phyloP scores from a whole-genome alignment of 1,284 basidiomycete genomes.

The Moesziomyces globuligerus region DNA sequence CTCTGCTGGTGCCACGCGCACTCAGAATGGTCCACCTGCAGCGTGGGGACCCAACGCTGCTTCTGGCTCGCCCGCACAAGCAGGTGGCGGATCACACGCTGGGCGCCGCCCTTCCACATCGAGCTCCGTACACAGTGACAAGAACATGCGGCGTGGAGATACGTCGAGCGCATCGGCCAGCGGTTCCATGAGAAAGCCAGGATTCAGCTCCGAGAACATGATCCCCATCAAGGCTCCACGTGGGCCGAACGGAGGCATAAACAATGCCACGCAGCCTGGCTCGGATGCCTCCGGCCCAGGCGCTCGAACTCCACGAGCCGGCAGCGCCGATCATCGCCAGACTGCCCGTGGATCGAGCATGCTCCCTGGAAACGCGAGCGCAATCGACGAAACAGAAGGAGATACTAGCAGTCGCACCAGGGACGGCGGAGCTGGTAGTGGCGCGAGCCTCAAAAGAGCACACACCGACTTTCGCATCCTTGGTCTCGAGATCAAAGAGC shows the following conservation, averaged over 20 bases:
- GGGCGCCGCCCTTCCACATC: conserved; percentile 23
- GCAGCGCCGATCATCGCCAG: conserved; percentile 2
- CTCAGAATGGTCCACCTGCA: conserved; percentile 15
- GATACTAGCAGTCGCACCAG: conserved; percentile 1
- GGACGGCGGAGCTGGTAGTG: conserved; percentile 1
- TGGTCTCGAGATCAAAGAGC: conserved; percentile 47
- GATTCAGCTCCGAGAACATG: conserved; percentile 37
- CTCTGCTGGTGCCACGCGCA: conserved; percentile 14
- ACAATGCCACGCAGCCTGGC: conserved; percentile 10
- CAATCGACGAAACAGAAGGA: neutral
- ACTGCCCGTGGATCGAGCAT: conserved; percentile 1
- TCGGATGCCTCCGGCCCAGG: neutral
- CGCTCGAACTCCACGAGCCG: neutral
- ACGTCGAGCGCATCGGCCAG: neutral
- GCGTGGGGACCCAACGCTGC: conserved; percentile 16
- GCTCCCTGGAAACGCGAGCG: too few species aligned
- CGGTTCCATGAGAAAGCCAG: conserved; percentile 13
- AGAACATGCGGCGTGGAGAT: conserved; percentile 8
- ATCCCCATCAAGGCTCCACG: conserved; percentile 38
- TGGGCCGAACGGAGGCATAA: conserved; percentile 24
- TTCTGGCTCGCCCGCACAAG: neutral
- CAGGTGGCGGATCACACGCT: conserved; percentile 1
- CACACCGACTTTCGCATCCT: conserved; percentile 56
- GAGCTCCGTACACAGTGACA: conserved; percentile 34
- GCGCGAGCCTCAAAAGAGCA: conserved; percentile 16